Evolutionary conservation across 2,329 filamentous ascomycete species (phyloP).

Genomic region (Capronia epimyces): DNA sequence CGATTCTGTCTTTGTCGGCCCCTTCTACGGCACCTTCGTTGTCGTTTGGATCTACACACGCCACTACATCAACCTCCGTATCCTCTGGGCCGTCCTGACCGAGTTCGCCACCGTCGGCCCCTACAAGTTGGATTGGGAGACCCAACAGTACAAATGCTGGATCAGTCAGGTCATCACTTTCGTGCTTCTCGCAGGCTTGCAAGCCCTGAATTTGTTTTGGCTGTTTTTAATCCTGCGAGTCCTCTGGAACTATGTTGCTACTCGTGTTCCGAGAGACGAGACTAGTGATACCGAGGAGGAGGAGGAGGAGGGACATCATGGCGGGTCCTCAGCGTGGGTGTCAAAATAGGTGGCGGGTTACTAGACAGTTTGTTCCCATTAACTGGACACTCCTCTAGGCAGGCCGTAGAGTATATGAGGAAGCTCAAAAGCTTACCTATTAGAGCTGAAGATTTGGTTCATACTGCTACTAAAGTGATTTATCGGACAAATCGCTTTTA

Average conservation of each 20-base stretch:
- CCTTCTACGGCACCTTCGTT: slow-evolving; percentile 76
- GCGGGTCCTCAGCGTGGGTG: too few species aligned
- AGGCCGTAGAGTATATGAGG: too few species aligned
- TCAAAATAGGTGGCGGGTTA: too few species aligned
- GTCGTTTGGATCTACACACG: slow-evolving; percentile 75
- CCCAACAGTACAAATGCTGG: slow-evolving; percentile 35
- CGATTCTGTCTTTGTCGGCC: slow-evolving; percentile 63
- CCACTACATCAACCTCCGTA: slow-evolving; percentile 53
- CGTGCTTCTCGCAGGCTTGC: slow-evolving; percentile 32
- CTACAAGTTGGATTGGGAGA: slow-evolving; percentile 35
- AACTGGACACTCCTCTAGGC: too few species aligned
- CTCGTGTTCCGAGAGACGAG: slow-evolving; percentile 36
- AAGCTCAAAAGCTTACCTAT: too few species aligned
- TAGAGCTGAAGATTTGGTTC: too few species aligned
- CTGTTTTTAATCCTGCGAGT: slow-evolving; percentile 33
- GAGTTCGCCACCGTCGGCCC: slow-evolving; percentile 35
- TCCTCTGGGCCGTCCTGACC: slow-evolving; percentile 34
- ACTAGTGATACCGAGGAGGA: slow-evolving; percentile 44
- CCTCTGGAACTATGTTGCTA: slow-evolving; percentile 30
- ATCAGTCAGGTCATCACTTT: slow-evolving; percentile 34
- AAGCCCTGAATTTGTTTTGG: slow-evolving; percentile 35
- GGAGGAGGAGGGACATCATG: too few species aligned
- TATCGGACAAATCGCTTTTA: too few species aligned
- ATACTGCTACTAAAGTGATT: too few species aligned
- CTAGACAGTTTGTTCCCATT: too few species aligned